Evolutionary conservation across 345 rosid species (phyloP).

Genomic region (Melaleuca quinquenervia): DNA sequence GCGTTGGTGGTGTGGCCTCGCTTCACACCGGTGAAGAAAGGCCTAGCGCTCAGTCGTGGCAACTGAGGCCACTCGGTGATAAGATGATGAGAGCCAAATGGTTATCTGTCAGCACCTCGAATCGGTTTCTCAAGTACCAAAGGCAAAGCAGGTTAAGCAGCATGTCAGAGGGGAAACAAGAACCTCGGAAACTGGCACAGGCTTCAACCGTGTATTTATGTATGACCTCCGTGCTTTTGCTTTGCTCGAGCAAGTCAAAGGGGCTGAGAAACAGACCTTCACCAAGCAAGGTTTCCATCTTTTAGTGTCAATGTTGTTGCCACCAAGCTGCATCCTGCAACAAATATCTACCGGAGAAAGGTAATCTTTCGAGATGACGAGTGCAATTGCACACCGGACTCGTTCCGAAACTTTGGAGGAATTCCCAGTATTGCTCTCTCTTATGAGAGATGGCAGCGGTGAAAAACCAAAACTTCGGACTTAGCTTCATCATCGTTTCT

Average conservation of each 20-base stretch:
- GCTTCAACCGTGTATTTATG: neutral
- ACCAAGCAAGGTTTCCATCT: neutral
- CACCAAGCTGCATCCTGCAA: neutral
- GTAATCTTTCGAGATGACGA: neutral
- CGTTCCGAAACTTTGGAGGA: neutral
- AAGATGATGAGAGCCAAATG: neutral
- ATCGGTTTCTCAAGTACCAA: neutral
- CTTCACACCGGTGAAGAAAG: neutral
- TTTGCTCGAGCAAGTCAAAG: neutral
- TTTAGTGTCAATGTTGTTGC: neutral
- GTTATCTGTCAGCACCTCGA: neutral
- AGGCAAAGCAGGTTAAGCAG: neutral
- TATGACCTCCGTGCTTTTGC: neutral
- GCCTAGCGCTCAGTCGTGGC: neutral
- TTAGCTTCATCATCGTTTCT: neutral
- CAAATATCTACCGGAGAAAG: neutral
- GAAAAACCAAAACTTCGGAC: neutral
- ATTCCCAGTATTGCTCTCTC: neutral
- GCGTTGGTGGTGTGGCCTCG: neutral
- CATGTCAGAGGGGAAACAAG: neutral
- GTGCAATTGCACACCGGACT: neutral
- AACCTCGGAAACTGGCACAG: neutral
- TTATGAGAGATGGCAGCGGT: neutral
- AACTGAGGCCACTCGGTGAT: neutral
- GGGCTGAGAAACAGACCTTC: neutral